These are phyloP conservation scores for Medicago arabica DNA, from an alignment of 306 rosid species.

Conservation along the genomic window DNA sequence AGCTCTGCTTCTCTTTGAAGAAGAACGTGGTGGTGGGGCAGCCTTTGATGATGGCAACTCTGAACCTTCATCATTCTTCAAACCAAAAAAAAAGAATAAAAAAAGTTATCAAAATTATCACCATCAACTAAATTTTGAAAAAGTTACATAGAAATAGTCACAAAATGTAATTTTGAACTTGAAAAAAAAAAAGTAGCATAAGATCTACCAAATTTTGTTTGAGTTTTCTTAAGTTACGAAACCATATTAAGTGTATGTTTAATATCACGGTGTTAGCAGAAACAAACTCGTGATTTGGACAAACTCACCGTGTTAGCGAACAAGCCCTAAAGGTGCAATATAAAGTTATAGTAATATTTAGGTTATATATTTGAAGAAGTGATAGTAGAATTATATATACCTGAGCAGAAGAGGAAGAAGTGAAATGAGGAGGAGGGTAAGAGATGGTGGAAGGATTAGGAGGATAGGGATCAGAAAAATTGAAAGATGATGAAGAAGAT, in stretches of 20 bases:
- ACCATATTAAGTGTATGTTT: too few species aligned
- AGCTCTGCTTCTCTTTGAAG: conserved; percentile 86
- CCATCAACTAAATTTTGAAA: conserved; percentile 27
- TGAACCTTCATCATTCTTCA: conserved; percentile 61
- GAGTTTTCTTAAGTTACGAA: conserved; percentile 14
- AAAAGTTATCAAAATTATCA: background rate
- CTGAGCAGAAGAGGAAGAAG: conserved; percentile 32
- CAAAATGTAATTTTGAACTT: conserved; percentile 34
- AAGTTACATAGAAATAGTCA: conserved; percentile 2
- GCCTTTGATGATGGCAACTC: conserved; percentile 55
- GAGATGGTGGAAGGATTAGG: conserved; percentile 27
- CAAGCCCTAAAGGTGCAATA: background rate
- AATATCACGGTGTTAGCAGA: too few species aligned
- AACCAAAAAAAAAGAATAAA: background rate
- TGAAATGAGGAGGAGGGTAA: conserved; percentile 20
- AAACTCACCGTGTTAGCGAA: background rate
- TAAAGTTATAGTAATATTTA: background rate
- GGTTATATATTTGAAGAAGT: background rate
- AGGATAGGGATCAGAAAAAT: conserved; percentile 49
- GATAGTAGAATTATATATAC: background rate
- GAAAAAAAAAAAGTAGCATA: background rate
- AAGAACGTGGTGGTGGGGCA: conserved; percentile 59
- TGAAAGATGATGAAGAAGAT: conserved; percentile 40
- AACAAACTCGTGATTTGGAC: too few species aligned
- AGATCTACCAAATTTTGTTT: conserved; percentile 27